phyloP scores from a whole-genome alignment of 1,139 yeast genomes.

The Candida glucosophila region DNA sequence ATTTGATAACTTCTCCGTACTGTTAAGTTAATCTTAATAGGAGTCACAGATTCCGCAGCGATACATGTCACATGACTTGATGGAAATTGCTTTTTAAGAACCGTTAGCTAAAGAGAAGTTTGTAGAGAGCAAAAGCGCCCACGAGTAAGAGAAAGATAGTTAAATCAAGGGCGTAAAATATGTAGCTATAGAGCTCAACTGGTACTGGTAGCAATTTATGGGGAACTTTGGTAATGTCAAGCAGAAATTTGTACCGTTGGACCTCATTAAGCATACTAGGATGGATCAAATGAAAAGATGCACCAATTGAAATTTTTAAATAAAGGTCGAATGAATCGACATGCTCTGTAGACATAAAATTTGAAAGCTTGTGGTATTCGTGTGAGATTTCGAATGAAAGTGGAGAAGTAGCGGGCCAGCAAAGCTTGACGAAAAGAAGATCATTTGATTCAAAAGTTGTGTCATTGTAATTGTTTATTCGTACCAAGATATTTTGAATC shows the following conservation, averaged over 20 bases:
- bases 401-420: slow-evolving; percentile 40
- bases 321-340: slow-evolving; percentile 20
- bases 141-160: too few relatives aligned
- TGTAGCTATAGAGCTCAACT: slow-evolving; percentile 30
- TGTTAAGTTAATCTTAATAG: too few relatives aligned
- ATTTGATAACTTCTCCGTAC: too few relatives aligned
- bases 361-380: slow-evolving; percentile 11
- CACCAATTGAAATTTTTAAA: slow-evolving; percentile 16
- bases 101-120: too few relatives aligned
- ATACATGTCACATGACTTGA: too few relatives aligned
- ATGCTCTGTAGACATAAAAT: slow-evolving; percentile 4
- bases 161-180: too few relatives aligned
- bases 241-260: slow-evolving; percentile 15
- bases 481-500: slow-evolving; percentile 16
- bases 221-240: slow-evolving; percentile 27
- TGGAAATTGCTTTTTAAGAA: too few relatives aligned
- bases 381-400: slow-evolving; percentile 19
- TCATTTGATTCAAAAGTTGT: slow-evolving; percentile 20
- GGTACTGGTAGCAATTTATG: slow-evolving; percentile 29
- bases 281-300: slow-evolving; percentile 18
- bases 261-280: slow-evolving; percentile 7
- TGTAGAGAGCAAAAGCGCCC: too few relatives aligned
- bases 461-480: slow-evolving; percentile 26
- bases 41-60: too few relatives aligned
- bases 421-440: slow-evolving; percentile 26